Conservation (phyloP, 2,329 filamentous ascomycete species). For the Alternaria ventricosa region DNA sequence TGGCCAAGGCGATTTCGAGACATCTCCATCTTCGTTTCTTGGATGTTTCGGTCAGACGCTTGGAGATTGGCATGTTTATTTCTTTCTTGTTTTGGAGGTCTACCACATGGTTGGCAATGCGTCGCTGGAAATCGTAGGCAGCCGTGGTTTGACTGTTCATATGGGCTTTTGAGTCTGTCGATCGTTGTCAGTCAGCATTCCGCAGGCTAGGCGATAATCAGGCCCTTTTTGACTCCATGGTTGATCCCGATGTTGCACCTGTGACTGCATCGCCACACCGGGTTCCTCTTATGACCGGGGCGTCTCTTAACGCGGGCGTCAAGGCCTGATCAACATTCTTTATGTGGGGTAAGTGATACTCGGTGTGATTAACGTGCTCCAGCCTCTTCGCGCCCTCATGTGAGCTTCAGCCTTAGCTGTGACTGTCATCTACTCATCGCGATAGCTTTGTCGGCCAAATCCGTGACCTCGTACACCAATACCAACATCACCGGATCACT, state of each 20-base stretch:
- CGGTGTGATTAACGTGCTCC: neutral
- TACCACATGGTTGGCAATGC: neutral
- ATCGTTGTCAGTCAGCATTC: neutral
- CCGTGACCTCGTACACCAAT: neutral
- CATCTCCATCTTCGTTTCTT: neutral
- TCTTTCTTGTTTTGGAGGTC: neutral
- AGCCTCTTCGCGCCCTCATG: neutral
- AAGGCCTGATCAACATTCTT: neutral
- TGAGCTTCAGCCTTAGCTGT: constrained; percentile 3
- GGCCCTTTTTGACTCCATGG: neutral
- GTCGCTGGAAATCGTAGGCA: neutral
- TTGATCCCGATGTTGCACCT: neutral
- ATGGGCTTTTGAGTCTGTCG: neutral
- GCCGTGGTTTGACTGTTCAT: neutral
- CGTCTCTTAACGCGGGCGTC: neutral
- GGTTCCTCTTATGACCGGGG: neutral
- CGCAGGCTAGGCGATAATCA: neutral
- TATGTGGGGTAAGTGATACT: neutral
- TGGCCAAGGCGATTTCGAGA: too few species aligned
- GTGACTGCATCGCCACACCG: neutral
- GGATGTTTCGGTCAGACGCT: neutral
- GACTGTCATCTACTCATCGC: neutral
- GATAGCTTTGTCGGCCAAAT: neutral
- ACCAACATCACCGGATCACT: neutral
- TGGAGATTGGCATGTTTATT: neutral